A percentile compares a stretch with the other conserved stretches of the same genome.
Evolutionary conservation across 441 rosid genomes (phyloP).

Genomic region (Pelargonium fulgidum): DNA sequence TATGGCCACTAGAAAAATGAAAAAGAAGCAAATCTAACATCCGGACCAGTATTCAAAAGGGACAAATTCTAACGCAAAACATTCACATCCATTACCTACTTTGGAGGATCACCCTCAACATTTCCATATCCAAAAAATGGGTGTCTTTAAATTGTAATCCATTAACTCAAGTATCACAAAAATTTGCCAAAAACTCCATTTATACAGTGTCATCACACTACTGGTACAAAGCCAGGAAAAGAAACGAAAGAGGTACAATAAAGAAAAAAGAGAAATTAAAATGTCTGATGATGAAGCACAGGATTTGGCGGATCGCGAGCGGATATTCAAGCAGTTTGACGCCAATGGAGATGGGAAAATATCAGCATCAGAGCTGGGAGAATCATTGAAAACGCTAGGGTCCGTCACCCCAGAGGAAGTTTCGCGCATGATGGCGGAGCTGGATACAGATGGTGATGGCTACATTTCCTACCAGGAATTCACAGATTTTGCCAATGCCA

Average conservation of each 20-base stretch:
- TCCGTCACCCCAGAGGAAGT: conserved; percentile 50
- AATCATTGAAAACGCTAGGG: conserved; percentile 54
- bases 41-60: no score
- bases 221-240: neutral
- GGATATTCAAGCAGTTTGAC: conserved; percentile 72
- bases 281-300: neutral
- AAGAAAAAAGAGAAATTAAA: neutral
- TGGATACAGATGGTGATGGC: conserved; percentile 81
- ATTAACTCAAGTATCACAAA: no score
- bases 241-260: neutral
- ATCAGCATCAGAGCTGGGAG: conserved; percentile 66
- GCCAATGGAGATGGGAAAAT: conserved; percentile 68
- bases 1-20: no score
- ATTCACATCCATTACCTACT: no score
- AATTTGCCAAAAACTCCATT: no score
- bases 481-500: conserved; percentile 53
- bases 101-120: no score
- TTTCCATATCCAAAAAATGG: no score
- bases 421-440: conserved; percentile 77
- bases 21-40: no score
- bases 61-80: no score
- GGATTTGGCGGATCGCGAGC: conserved; percentile 41
- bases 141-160: no score
- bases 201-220: no score
- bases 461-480: conserved; percentile 62